Conservation (phyloP, 1,139 yeast genomes). For the Pichia sp. region DNA sequence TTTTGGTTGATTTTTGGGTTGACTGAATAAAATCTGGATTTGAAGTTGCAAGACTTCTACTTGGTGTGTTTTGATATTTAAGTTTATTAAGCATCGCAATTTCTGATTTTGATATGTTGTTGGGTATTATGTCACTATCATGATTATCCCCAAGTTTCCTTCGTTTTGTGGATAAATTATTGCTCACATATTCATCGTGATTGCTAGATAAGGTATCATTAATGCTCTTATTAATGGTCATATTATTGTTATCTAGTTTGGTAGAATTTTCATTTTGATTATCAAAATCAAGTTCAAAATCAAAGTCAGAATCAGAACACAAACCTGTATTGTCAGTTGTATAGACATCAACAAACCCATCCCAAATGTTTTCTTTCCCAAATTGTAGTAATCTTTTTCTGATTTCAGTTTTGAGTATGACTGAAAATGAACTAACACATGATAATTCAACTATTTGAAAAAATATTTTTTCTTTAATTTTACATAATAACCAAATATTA, state of each 20-base stretch:
- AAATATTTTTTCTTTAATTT: constrained; percentile 8
- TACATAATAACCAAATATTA: constrained; percentile 11
- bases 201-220: background rate
- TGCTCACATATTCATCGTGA: background rate
- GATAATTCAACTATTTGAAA: constrained; percentile 7
- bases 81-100: background rate
- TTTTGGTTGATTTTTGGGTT: background rate
- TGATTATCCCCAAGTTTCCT: background rate
- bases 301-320: constrained; percentile 1
- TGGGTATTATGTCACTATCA: background rate
- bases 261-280: background rate
- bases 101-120: background rate
- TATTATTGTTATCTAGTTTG: no score
- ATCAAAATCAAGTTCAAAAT: background rate
- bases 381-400: background rate
- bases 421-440: constrained; percentile 1
- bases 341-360: constrained; percentile 1
- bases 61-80: background rate
- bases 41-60: background rate
- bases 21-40: background rate
- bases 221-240: background rate
- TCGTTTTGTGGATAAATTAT: background rate
- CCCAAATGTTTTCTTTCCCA: background rate
- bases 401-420: background rate
- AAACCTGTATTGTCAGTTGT: background rate